A percentile compares a stretch with the other conserved stretches of the same genome.
phyloP scores from a whole-genome alignment of 441 rosid species.

The Capsella rubella region DNA sequence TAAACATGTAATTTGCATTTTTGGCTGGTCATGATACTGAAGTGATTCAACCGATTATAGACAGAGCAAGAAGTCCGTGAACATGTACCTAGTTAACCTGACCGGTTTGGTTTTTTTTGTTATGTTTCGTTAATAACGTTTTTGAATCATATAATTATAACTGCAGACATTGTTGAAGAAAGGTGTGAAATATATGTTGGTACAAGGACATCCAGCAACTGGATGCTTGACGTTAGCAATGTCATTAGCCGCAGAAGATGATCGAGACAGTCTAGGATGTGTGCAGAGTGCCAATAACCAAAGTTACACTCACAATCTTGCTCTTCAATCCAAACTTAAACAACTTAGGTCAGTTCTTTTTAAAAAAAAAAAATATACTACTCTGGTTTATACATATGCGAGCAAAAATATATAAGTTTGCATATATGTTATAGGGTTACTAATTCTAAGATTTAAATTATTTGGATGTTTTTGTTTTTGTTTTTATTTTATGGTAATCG shows the following conservation, averaged over 20 bases:
- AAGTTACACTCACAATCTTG: constrained; percentile 57
- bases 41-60: constrained; percentile 20
- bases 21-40: constrained; percentile 13
- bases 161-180: constrained; percentile 68
- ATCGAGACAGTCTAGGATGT: constrained; percentile 79
- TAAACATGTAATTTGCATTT: too few relatives aligned
- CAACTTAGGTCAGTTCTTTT: constrained; percentile 49
- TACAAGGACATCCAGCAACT: constrained; percentile 76
- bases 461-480: too few relatives aligned
- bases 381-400: neutral
- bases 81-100: constrained; percentile 4
- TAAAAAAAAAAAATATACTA: neutral
- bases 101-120: neutral
- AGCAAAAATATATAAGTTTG: neutral
- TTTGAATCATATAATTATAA: neutral
- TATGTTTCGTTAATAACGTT: neutral
- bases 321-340: constrained; percentile 51
- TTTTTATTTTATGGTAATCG: too few relatives aligned
- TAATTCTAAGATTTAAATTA: neutral
- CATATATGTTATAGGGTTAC: neutral
- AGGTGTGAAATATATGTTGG: constrained; percentile 77
- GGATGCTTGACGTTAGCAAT: constrained; percentile 83
- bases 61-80: neutral
- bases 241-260: constrained; percentile 60
- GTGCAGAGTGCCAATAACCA: constrained; percentile 69